Base-by-base conservation (phyloP, 768 basidiomycete genomes). In the Exsudoporus frostii region DNA sequence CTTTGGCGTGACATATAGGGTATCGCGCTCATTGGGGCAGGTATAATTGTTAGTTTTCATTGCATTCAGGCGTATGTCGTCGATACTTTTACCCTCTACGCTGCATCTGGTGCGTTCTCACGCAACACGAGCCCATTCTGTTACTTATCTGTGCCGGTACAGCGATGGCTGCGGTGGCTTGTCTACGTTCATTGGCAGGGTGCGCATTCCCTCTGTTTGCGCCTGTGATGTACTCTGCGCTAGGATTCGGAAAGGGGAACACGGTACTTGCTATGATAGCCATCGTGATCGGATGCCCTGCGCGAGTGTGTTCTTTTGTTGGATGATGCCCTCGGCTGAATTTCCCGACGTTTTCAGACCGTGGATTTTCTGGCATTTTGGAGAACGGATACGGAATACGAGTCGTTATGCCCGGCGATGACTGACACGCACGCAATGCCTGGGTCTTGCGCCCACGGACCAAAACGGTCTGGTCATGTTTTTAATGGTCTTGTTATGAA, bases 201-300 rank as follows among this genome's bases (percentile, higher is more conserved):
- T 90, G 88, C 48, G 82, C 78, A 1, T 90, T 92, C 63, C 90
- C 89, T 2, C 70, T 91, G n/a, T 91, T 91, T 58, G 86, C 83
- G 4, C 82, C 85, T 19, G 72, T 78, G 34, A 86, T 90, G 81
- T 90, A 80, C 67, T 65, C 72, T 1, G 71, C 73, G 14, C 72
- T 90, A 0, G 89, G 87, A 4, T 86, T 84, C 51, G 89, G 88
- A 0, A 85, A 83, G 54, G 86, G 85, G 8, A 69, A 83, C 56
- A 85, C 87, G 0, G 73, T 90, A 4, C 74, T 91, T 7, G 87
- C 87, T 0, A 76, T 64, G 9, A 57, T 79, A 2, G 74, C 84
- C 2, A 80, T 90, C 48, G 76, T 66, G 1, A 66, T 90, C 14
- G 86, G 86, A 15, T 80, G 81, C 55, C 86, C 86, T 8, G 72